These are phyloP conservation scores for Lactarius hengduanensis DNA, from an alignment of 768 basidiomycete genomes.

Conservation along the genomic window DNA sequence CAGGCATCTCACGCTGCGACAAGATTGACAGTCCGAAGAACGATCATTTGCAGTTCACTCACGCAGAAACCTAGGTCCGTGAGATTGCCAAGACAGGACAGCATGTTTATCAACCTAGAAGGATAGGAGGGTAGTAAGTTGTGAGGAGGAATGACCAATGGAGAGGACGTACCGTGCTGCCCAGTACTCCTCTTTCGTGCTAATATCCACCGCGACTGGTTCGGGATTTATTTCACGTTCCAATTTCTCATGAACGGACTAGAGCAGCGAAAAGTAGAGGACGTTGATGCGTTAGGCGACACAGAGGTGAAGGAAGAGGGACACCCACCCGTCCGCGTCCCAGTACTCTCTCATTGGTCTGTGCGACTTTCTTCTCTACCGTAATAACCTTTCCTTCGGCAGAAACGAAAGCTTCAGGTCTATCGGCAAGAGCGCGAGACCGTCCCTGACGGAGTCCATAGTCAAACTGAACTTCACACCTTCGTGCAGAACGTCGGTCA, in stretches of 20 bases:
- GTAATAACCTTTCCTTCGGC: conserved; percentile 58
- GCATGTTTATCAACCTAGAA: conserved; percentile 68
- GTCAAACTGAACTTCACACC: conserved; percentile 81
- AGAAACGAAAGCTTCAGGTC: conserved; percentile 58
- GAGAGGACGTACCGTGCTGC: conserved; percentile 56
- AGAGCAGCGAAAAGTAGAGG: neutral
- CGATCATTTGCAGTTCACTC: conserved; percentile 17
- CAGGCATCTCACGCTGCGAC: conserved; percentile 74
- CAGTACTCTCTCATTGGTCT: conserved; percentile 51
- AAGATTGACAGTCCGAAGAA: conserved; percentile 15
- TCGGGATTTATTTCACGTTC: conserved; percentile 69
- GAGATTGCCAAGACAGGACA: conserved; percentile 60
- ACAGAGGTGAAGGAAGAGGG: neutral
- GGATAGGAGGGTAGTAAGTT: neutral
- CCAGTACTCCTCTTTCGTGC: conserved; percentile 71
- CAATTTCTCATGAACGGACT: conserved; percentile 75
- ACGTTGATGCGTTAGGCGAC: neutral
- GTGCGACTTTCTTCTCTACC: conserved; percentile 51
- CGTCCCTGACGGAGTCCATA: conserved; percentile 67
- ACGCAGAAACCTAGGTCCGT: conserved; percentile 51
- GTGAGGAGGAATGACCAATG: neutral
- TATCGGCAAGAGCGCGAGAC: conserved; percentile 44
- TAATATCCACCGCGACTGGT: conserved; percentile 50
- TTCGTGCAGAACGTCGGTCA: conserved; percentile 31
- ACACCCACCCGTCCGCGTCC: conserved; percentile 54